A percentile compares a stretch with the other conserved stretches of the same genome.
Evolutionary conservation across 768 basidiomycete genomes (phyloP).

Genomic region (Lentinula edodes): DNA sequence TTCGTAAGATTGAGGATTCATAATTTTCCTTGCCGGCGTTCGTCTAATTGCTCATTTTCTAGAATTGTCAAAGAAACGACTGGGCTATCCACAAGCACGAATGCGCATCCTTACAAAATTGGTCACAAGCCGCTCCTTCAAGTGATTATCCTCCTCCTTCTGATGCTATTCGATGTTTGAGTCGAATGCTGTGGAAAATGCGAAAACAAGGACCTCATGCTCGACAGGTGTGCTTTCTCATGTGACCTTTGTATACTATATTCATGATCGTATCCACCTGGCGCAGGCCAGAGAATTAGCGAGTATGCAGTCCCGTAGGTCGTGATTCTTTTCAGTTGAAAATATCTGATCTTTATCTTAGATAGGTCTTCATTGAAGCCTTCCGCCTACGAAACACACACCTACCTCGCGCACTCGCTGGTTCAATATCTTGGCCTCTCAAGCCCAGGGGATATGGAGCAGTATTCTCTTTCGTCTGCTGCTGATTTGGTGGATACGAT

Average conservation of each 20-base stretch:
- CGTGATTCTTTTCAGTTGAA: neutral
- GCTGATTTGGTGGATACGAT: slow-evolving; percentile 65
- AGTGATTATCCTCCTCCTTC: slow-evolving; percentile 48
- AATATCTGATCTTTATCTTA: slow-evolving; percentile 18
- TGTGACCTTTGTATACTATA: neutral
- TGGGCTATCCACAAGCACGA: slow-evolving; percentile 77
- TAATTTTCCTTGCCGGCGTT: neutral
- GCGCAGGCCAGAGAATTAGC: slow-evolving; percentile 58
- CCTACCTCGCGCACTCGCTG: slow-evolving; percentile 68
- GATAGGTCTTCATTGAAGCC: slow-evolving; percentile 53
- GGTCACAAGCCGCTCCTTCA: slow-evolving; percentile 48
- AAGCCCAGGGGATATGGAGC: slow-evolving; percentile 52
- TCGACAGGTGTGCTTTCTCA: slow-evolving; percentile 43
- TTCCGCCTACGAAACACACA: slow-evolving; percentile 47
- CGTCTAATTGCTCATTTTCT: slow-evolving; percentile 2
- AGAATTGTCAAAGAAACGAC: slow-evolving; percentile 69
- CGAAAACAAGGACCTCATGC: slow-evolving; percentile 49
- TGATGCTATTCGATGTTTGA: slow-evolving; percentile 78
- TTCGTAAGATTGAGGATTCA: slow-evolving; percentile 36
- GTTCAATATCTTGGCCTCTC: slow-evolving; percentile 63
- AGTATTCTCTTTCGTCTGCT: slow-evolving; percentile 51
- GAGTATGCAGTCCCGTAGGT: slow-evolving; percentile 73
- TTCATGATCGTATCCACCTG: neutral
- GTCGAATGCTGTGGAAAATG: slow-evolving; percentile 63
- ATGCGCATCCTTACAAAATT: slow-evolving; percentile 62